A percentile compares a stretch with the other conserved stretches of the same genome.
Evolutionary conservation across 2,329 filamentous ascomycete species (phyloP).

Genomic region (Venturia oleaginea): DNA sequence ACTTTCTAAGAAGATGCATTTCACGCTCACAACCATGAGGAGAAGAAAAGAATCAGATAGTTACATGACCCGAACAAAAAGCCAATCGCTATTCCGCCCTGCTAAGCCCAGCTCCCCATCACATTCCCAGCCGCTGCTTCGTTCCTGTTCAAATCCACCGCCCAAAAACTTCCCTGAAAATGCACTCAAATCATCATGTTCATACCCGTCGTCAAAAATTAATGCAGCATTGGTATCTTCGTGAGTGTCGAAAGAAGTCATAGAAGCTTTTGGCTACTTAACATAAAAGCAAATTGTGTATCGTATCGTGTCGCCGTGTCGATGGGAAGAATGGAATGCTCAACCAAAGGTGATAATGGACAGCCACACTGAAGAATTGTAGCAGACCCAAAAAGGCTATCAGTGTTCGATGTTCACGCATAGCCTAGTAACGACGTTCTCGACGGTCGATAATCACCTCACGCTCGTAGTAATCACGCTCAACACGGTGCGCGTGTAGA

Average conservation of each 20-base stretch:
- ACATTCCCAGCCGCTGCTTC: background rate
- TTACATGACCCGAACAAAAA: background rate
- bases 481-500: conserved; percentile 38
- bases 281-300: background rate
- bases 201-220: background rate
- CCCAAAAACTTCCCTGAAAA: background rate
- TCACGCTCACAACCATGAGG: background rate
- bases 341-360: background rate
- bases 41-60: background rate
- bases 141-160: background rate
- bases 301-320: conserved; percentile 4
- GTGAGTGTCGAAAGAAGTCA: conserved; percentile 2
- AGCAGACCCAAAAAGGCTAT: too few relatives aligned
- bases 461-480: conserved; percentile 57
- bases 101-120: background rate
- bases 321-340: background rate
- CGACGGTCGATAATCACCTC: conserved; percentile 55
- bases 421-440: conserved; percentile 20
- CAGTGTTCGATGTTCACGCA: too few relatives aligned
- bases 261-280: background rate
- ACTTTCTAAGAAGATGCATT: background rate
- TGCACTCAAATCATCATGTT: background rate
- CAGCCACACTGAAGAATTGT: background rate
- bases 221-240: conserved; percentile 7
- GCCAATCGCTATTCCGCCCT: background rate